Conservation (phyloP, 2,329 filamentous ascomycete species). For the Penicillium sp. region DNA sequence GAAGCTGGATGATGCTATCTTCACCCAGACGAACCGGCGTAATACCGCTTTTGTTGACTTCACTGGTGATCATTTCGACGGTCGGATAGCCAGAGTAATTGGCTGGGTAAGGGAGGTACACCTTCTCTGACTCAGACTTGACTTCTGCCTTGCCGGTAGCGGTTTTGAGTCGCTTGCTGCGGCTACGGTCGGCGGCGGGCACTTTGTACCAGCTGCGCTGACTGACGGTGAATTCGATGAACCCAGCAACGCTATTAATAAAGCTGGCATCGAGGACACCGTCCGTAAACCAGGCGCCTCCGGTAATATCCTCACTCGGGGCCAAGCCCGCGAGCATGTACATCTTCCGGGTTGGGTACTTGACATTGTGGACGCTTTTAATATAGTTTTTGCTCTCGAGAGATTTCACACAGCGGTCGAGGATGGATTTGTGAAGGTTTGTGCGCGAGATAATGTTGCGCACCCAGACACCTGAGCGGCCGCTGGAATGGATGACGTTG, state of each 20-base stretch:
- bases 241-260: slow-evolving; percentile 72
- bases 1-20: slow-evolving; percentile 77
- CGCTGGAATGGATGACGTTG: slow-evolving; percentile 82
- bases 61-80: slow-evolving; percentile 72
- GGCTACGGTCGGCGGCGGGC: slow-evolving; percentile 36
- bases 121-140: slow-evolving; percentile 34
- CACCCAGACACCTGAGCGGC: slow-evolving; percentile 86
- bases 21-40: slow-evolving; percentile 70
- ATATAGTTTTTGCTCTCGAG: slow-evolving; percentile 82
- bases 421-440: slow-evolving; percentile 78
- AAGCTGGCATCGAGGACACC: slow-evolving; percentile 87
- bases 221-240: slow-evolving; percentile 74
- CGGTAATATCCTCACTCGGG: slow-evolving; percentile 86
- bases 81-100: slow-evolving; percentile 81
- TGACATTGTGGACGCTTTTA: slow-evolving; percentile 86
- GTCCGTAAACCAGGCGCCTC: slow-evolving; percentile 92
- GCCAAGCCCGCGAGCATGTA: slow-evolving; percentile 87
- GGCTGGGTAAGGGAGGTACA: slow-evolving; percentile 56
- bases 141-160: slow-evolving; percentile 35
- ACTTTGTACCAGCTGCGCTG: slow-evolving; percentile 69
- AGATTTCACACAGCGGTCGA: slow-evolving; percentile 80
- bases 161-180: slow-evolving; percentile 46
- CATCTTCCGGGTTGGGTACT: slow-evolving; percentile 88
- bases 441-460: slow-evolving; percentile 78
- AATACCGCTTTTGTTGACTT: slow-evolving; percentile 69